phyloP scores from a whole-genome alignment of 2,329 filamentous ascomycete species.

The Aspergillus costaricaensis region DNA sequence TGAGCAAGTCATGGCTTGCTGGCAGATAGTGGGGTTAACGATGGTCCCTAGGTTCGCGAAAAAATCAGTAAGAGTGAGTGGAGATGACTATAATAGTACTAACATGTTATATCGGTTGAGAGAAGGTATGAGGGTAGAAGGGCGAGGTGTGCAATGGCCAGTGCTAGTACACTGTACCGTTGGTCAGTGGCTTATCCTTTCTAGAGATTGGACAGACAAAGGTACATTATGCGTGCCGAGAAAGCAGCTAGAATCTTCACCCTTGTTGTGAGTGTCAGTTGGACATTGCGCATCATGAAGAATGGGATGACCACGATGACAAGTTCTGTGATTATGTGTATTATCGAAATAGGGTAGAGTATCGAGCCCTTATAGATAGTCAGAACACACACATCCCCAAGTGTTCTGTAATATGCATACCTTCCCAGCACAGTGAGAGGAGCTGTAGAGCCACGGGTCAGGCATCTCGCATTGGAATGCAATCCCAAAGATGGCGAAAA shows the following conservation, averaged over 20 bases:
- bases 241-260: constrained; percentile 27
- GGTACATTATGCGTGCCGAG: constrained; percentile 19
- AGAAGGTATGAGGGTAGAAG: constrained; percentile 20
- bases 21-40: constrained; percentile 17
- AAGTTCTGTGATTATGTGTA: constrained; percentile 24
- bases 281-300: constrained; percentile 28
- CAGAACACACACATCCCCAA: neutral
- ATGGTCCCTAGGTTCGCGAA: constrained; percentile 17
- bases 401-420: neutral
- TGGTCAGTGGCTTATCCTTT: neutral
- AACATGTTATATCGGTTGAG: constrained; percentile 25
- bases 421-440: constrained; percentile 21
- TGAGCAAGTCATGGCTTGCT: constrained; percentile 28
- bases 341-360: constrained; percentile 19
- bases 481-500: constrained; percentile 24
- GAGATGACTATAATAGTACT: neutral
- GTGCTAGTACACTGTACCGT: constrained; percentile 14
- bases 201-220: neutral
- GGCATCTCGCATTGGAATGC: constrained; percentile 28
- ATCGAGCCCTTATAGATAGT: constrained; percentile 17
- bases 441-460: constrained; percentile 22
- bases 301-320: constrained; percentile 22
- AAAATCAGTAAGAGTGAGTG: neutral
- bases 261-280: constrained; percentile 21
- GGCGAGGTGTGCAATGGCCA: constrained; percentile 19